phyloP scores from a whole-genome alignment of 202 grass and related monocot genomes.

The Setaria viridis region DNA sequence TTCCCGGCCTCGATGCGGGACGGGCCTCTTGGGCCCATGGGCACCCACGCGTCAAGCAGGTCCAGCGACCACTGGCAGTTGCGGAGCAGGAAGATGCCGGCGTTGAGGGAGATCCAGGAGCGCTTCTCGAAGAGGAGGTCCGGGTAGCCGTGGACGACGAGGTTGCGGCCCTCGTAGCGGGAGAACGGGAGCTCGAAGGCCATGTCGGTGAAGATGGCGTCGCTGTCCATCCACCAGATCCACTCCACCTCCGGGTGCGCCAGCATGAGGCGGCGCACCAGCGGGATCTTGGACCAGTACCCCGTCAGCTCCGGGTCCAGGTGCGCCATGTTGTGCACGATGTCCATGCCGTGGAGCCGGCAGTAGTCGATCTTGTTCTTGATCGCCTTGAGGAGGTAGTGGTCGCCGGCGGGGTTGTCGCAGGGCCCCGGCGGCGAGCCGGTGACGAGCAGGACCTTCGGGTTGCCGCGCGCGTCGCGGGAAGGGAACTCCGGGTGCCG shows the following conservation, averaged over 20 bases:
- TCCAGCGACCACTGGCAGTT: constrained; percentile 84
- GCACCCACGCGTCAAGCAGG: constrained; percentile 62
- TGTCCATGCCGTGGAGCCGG: constrained; percentile 62
- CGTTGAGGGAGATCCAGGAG: constrained; percentile 68
- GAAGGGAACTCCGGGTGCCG: constrained; percentile 63
- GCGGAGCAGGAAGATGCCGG: constrained; percentile 60
- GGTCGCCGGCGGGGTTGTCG: constrained; percentile 62
- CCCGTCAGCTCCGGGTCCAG: constrained; percentile 35
- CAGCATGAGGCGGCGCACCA: constrained; percentile 59
- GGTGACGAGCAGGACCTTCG: constrained; percentile 46
- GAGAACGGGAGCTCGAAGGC: constrained; percentile 60
- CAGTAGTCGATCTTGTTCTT: constrained; percentile 84
- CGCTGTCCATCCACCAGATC: constrained; percentile 74
- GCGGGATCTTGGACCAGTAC: constrained; percentile 60
- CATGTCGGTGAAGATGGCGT: constrained; percentile 75
- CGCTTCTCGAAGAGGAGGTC: constrained; percentile 59
- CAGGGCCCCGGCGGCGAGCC: constrained; percentile 65
- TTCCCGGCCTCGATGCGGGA: constrained; percentile 53
- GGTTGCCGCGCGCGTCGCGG: constrained; percentile 3
- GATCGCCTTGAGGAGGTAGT: constrained; percentile 63
- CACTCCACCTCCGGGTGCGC: constrained; percentile 74
- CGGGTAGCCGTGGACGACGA: constrained; percentile 62
- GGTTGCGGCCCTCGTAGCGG: constrained; percentile 51
- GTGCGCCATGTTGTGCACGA: constrained; percentile 69
- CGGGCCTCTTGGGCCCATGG: constrained; percentile 56